Base-by-base conservation (phyloP, 1,139 yeast genomes). In the Entelexis paramagnoliae region DNA sequence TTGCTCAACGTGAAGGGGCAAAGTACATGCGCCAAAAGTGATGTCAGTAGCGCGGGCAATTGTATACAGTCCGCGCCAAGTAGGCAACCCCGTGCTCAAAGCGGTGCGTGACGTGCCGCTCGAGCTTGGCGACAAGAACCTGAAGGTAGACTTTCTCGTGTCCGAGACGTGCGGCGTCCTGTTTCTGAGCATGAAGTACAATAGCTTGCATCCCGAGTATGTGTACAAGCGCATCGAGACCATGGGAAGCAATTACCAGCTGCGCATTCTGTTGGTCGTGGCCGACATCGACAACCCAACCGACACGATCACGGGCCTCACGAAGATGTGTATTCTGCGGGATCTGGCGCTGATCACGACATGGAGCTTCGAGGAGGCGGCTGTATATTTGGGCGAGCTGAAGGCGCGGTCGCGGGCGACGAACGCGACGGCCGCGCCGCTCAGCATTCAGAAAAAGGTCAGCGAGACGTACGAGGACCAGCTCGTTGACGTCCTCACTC, bases 351-450 rank as follows among this genome's bases (percentile, higher is more conserved):
- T 89, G 55, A 70, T 89, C 1, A 68, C 87, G 35, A 84, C 94
- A 0, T 88, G 95, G 85, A 78, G 81, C 30, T 80, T 79, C 59
- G 87, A 80, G 57, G 96, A 91, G 62, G 95, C 96, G 2, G 95
- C 89, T 0, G 80, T 78, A 54, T 89, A 88, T 62, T 66, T 89
- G 11, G 55, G 65, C 9, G 62, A 64, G 19, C 61, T 69, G 44
- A 67, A 68, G 47, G 55, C 59, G 34, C 62, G 62, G 41, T 70
- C 68, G 45, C 58, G 59, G 17, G 65, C 69, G 5, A 58, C 66
- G 1, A 63, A 69, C 3, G 81, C 79, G 4, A 60, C 66, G 24
- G 66, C 65, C 54, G 70, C 70, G 35, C 35, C 51, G 14, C 38
- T 55, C 22, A 32, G 22, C 22, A 58, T 58, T 17, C 54, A 55